Evolutionary conservation across 2,329 filamentous ascomycete species (phyloP), one percentile per base, ranked within the genome.

Genomic region (Clarireedia monteithiana): DNA sequence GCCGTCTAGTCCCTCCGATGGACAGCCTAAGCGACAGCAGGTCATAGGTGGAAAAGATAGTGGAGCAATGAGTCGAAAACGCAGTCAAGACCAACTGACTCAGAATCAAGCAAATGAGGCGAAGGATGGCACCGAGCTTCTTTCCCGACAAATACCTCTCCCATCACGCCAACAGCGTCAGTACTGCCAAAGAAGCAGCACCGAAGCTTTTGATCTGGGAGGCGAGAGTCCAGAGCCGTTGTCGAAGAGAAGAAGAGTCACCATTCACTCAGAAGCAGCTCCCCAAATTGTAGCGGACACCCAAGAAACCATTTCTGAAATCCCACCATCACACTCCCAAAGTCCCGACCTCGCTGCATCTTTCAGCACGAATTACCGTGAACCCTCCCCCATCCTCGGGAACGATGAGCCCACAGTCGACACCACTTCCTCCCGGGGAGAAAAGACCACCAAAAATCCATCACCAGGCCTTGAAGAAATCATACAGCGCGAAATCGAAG

Each of bases 351-450:
- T 34, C 3, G 7, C 48, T 4, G 23, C 20, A 20, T 12, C 23
- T 30, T 26, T 27, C 15, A 17, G 7, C 27, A 44, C 27, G 4
- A 47, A 20, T n/a, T 10, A 20, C 24, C 52, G 52, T 3, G n/a
- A 9, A 20, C 20, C n/a, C 14, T 58, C 56, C 14, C 56, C 56
- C 17, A 50, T 58, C 39, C 55, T 57, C 6, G 55, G 55, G 10
- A 17, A 27, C 15, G 20, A 46, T 6, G 15, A 27, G 26, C 30
- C 20, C 27, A 6, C 34, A 20, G 12, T 10, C 24, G 26, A 15
- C 5, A n/a, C 1, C 14, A 42, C 15, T 20, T 14, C 39, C 17
- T 15, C 17, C 3, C 39, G 39, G 7, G 39, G 6, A 6, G 9
- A 34, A 42, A 42, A n/a, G 39, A 17, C 14, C 38, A 14, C 14